Evolutionary conservation across 1,139 yeast species (phyloP).

Genomic region (Magnusiomyces magnusii): DNA sequence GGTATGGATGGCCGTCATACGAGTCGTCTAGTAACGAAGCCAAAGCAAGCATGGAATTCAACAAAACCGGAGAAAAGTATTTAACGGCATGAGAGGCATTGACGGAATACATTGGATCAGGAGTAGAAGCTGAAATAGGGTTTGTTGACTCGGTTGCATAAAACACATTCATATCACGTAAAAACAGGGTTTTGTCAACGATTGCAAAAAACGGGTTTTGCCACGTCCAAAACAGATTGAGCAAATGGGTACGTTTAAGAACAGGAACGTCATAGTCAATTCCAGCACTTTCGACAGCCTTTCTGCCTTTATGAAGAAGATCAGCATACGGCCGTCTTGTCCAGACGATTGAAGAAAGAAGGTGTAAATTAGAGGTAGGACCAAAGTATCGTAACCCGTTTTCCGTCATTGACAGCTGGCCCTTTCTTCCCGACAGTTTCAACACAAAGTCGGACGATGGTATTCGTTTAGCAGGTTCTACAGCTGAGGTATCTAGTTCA

Average conservation of each 20-base stretch:
- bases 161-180: conserved; percentile 18
- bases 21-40: conserved; percentile 21
- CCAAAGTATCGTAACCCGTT: conserved; percentile 25
- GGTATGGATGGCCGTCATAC: conserved; percentile 12
- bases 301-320: conserved; percentile 13
- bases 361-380: conserved; percentile 23
- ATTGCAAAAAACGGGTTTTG: conserved; percentile 24
- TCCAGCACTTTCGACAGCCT: conserved; percentile 13
- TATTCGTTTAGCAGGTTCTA: background rate
- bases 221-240: conserved; percentile 25
- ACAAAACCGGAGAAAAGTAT: conserved; percentile 21
- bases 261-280: conserved; percentile 16
- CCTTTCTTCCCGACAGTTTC: conserved; percentile 14
- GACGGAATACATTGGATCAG: background rate
- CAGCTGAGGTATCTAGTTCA: background rate
- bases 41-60: conserved; percentile 23
- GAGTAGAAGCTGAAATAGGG: background rate
- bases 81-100: conserved; percentile 12
- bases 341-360: conserved; percentile 13
- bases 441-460: conserved; percentile 7
- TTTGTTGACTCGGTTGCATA: background rate
- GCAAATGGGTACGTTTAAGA: conserved; percentile 18
- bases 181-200: conserved; percentile 20
- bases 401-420: conserved; percentile 20
- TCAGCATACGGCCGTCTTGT: conserved; percentile 15